Conservation (phyloP, 2,329 filamentous ascomycete species). For the Ophioceras dolichostomum region DNA sequence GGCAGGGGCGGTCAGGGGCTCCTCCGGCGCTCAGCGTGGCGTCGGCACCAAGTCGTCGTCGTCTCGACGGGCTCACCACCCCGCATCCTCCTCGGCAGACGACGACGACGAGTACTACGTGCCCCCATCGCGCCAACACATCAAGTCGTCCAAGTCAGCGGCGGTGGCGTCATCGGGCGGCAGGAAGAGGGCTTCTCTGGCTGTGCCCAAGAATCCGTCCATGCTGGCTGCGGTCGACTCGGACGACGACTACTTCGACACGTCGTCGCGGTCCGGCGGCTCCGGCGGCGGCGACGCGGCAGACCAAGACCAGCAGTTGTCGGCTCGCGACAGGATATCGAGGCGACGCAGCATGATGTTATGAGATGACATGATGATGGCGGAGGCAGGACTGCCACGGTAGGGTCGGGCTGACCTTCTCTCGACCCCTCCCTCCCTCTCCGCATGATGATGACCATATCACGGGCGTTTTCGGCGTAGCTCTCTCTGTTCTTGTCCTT, state of each 20-base stretch:
- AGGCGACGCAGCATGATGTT: conserved; percentile 49
- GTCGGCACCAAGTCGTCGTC: not conserved
- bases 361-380: no score
- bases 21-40: not conserved
- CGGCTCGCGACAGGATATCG: conserved; percentile 24
- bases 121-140: conserved; percentile 9
- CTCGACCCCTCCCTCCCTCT: no score
- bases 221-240: conserved; percentile 18
- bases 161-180: no score
- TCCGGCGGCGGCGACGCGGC: conserved; percentile 5
- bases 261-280: no score
- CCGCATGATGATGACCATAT: no score
- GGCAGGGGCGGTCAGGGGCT: conserved; percentile 1
- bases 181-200: conserved; percentile 33
- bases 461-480: no score
- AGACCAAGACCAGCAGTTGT: no score
- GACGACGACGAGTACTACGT: not conserved
- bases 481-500: no score
- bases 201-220: conserved; percentile 19
- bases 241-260: conserved; percentile 10
- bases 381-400: no score
- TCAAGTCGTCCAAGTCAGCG: conserved; percentile 13
- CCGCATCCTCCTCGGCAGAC: not conserved
- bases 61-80: not conserved
- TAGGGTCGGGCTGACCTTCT: no score